These are phyloP conservation scores for Colletotrichum sp. DNA, from an alignment of 2,329 filamentous ascomycete species.

Conservation along the genomic window DNA sequence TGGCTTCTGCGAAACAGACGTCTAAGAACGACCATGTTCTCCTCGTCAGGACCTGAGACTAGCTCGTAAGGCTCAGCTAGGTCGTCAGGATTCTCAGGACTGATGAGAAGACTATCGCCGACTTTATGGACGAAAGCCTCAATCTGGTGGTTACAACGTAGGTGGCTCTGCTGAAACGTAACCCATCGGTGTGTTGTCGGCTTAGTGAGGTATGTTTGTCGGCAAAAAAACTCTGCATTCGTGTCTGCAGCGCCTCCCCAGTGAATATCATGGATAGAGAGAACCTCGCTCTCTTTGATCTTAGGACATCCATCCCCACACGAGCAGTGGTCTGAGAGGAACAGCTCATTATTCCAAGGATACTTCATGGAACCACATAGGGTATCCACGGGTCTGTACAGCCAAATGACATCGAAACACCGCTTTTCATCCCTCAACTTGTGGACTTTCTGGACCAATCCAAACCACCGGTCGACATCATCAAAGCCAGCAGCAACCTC, in stretches of 20 bases:
- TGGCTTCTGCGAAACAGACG: slow-evolving; percentile 54
- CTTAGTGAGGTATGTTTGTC: slow-evolving; percentile 75
- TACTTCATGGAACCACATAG: slow-evolving; percentile 72
- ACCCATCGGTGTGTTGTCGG: slow-evolving; percentile 65
- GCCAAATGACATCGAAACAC: slow-evolving; percentile 72
- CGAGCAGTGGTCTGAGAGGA: slow-evolving; percentile 78
- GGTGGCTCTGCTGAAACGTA: slow-evolving; percentile 59
- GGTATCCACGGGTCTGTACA: slow-evolving; percentile 76
- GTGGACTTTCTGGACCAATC: slow-evolving; percentile 67
- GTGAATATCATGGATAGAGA: slow-evolving; percentile 62
- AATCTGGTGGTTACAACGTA: slow-evolving; percentile 57
- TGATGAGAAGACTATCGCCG: slow-evolving; percentile 67
- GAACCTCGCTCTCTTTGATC: slow-evolving; percentile 60
- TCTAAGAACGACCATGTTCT: slow-evolving; percentile 48
- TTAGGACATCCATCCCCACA: slow-evolving; percentile 54
- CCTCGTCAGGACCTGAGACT: slow-evolving; percentile 33
- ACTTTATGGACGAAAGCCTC: slow-evolving; percentile 10
- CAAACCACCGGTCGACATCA: slow-evolving; percentile 68
- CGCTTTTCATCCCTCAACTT: slow-evolving; percentile 35
- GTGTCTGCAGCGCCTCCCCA: slow-evolving; percentile 58
- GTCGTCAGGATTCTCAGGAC: slow-evolving; percentile 31
- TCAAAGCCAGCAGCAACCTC: slow-evolving; percentile 45
- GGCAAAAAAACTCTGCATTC: slow-evolving; percentile 66
- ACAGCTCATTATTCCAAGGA: slow-evolving; percentile 74
- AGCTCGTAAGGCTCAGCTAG: slow-evolving; percentile 68